Evolutionary conservation across 345 rosid genomes (phyloP).

Genomic region (Hibiscus syriacus): DNA sequence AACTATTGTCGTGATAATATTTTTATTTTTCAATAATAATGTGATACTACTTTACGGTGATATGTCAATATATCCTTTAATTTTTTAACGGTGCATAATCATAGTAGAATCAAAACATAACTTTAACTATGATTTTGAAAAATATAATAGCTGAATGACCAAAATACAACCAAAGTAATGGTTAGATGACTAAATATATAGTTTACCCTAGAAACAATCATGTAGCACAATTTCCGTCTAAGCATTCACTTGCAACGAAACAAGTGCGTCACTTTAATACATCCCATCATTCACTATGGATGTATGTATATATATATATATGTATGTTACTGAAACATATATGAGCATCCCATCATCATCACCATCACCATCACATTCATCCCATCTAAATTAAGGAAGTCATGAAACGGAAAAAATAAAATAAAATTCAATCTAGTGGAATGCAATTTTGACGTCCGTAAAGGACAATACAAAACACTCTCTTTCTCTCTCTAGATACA

Average conservation of each 20-base stretch:
- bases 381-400: constrained; percentile 10
- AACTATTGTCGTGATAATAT: no score
- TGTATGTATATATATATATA: no score
- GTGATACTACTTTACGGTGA: no score
- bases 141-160: no score
- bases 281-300: not conserved
- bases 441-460: constrained; percentile 74
- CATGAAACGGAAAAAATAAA: constrained; percentile 1
- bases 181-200: no score
- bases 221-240: not conserved
- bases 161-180: no score
- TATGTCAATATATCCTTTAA: no score
- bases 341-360: not conserved
- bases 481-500: constrained; percentile 43
- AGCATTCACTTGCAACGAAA: not conserved
- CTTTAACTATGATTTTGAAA: no score
- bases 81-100: no score
- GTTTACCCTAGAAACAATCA: not conserved
- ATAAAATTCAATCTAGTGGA: constrained; percentile 39
- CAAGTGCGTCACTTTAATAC: not conserved
- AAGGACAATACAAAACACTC: constrained; percentile 30
- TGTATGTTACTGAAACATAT: not conserved
- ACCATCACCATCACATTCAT: no score
- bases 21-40: no score
- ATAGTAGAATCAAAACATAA: no score